Percentiles rank a stretch among this genome's conserved stretches.
Evolutionary conservation across 202 grass and related monocot species (phyloP).

Genomic region (Dendrocalamus latiflorus): DNA sequence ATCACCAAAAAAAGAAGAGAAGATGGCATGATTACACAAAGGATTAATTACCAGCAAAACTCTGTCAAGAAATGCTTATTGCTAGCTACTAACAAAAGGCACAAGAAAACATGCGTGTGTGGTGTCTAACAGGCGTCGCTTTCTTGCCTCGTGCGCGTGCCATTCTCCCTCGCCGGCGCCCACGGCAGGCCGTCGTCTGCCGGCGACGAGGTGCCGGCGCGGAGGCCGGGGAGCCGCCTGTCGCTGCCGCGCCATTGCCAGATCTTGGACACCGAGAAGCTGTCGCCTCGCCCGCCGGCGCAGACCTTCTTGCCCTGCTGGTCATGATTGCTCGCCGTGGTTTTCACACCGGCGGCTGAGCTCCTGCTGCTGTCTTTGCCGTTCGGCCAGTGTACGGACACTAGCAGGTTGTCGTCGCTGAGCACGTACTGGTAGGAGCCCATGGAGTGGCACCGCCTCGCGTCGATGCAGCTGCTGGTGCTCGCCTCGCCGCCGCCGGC

Average conservation of each 20-base stretch:
- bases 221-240: constrained; percentile 17
- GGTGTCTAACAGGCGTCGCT: constrained; percentile 12
- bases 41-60: no score
- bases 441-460: constrained; percentile 92
- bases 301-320: constrained; percentile 50
- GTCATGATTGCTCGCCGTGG: background rate
- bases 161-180: constrained; percentile 9
- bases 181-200: constrained; percentile 30
- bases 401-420: constrained; percentile 47
- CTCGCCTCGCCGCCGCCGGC: constrained; percentile 24
- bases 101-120: background rate
- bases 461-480: constrained; percentile 72
- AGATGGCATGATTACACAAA: no score
- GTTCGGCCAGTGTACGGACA: constrained; percentile 44
- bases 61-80: no score
- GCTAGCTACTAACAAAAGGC: background rate
- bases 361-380: constrained; percentile 22
- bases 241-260: constrained; percentile 70
- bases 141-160: constrained; percentile 6
- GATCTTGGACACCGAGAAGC: constrained; percentile 97
- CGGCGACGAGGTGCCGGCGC: background rate
- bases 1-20: no score
- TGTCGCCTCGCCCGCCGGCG: constrained; percentile 64
- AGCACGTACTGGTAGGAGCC: constrained; percentile 95
- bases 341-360: background rate